Evolutionary conservation across 768 basidiomycete species (phyloP).

Genomic region (Hygrophorus pudorinus): DNA sequence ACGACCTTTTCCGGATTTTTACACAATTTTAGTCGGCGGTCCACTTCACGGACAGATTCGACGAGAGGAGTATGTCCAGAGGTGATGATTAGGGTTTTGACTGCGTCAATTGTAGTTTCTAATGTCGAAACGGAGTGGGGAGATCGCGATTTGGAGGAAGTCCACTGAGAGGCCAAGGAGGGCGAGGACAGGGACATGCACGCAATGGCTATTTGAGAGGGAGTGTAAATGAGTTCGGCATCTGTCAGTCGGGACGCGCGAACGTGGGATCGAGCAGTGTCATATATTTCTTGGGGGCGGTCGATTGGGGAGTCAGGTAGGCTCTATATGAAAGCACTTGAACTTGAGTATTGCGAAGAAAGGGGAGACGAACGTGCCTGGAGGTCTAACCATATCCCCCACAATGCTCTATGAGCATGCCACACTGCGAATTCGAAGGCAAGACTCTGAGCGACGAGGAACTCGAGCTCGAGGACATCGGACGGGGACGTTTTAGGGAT

Average conservation of each 20-base stretch:
- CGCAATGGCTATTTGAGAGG: conserved; percentile 88
- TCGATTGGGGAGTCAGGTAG: conserved; percentile 42
- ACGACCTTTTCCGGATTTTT: conserved; percentile 95
- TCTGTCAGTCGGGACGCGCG: conserved; percentile 83
- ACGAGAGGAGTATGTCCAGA: conserved; percentile 61
- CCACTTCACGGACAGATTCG: conserved; percentile 81
- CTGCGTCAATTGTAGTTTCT: conserved; percentile 33
- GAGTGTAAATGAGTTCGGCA: conserved; percentile 83
- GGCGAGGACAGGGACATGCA: conserved; percentile 60
- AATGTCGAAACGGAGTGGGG: conserved; percentile 19
- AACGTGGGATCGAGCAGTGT: conserved; percentile 54
- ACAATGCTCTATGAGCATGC: conserved; percentile 82
- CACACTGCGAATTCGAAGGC: conserved; percentile 91
- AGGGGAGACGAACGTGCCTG: conserved; percentile 33
- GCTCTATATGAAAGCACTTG: conserved; percentile 28
- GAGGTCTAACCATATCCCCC: conserved; percentile 82
- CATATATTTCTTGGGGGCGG: conserved; percentile 46
- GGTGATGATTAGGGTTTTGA: conserved; percentile 44
- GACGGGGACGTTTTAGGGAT: conserved; percentile 74
- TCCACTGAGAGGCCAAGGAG: conserved; percentile 53
- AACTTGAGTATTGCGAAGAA: too few species aligned
- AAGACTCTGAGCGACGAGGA: conserved; percentile 90
- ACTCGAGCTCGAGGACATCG: conserved; percentile 91
- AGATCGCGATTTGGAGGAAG: conserved; percentile 25
- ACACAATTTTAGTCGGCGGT: conserved; percentile 76